Conservation (phyloP, 2,329 filamentous ascomycete species). For the Trichoderma sp. region DNA sequence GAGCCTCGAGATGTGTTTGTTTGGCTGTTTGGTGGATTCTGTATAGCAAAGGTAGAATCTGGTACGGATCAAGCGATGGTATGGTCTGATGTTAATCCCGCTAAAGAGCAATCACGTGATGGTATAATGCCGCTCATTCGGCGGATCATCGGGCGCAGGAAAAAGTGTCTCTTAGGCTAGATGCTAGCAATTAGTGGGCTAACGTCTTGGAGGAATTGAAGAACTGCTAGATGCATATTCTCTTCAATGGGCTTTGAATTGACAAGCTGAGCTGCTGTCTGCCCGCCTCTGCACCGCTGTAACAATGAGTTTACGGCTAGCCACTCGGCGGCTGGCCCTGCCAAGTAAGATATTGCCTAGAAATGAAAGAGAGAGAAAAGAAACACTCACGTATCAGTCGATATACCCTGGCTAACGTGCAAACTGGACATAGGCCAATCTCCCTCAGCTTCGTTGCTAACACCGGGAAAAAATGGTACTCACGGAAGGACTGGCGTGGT, state of each 20-base stretch:
- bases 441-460: constrained; percentile 5
- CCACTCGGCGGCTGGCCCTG: constrained; percentile 61
- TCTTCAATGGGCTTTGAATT: constrained; percentile 9
- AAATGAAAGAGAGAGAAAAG: background rate
- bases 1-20: constrained; percentile 29
- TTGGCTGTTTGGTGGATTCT: constrained; percentile 29
- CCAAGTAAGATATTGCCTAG: constrained; percentile 51
- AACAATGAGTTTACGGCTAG: constrained; percentile 66
- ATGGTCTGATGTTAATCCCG: constrained; percentile 41
- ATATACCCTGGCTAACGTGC: constrained; percentile 12
- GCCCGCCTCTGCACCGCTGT: constrained; percentile 28
- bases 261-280: background rate
- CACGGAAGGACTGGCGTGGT: constrained; percentile 26
- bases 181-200: background rate
- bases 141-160: constrained; percentile 27
- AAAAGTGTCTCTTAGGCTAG: constrained; percentile 1
- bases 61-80: constrained; percentile 28
- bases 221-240: constrained; percentile 11
- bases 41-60: constrained; percentile 17
- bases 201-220: background rate
- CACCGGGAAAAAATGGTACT: background rate
- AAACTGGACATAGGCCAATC: constrained; percentile 5
- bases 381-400: background rate
- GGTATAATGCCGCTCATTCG: constrained; percentile 5
- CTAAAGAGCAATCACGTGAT: constrained; percentile 34